Percentiles rank a stretch among this genome's conserved stretches.
Conservation (phyloP, 2,329 filamentous ascomycete genomes). For the Fonsecaea nubica region DNA sequence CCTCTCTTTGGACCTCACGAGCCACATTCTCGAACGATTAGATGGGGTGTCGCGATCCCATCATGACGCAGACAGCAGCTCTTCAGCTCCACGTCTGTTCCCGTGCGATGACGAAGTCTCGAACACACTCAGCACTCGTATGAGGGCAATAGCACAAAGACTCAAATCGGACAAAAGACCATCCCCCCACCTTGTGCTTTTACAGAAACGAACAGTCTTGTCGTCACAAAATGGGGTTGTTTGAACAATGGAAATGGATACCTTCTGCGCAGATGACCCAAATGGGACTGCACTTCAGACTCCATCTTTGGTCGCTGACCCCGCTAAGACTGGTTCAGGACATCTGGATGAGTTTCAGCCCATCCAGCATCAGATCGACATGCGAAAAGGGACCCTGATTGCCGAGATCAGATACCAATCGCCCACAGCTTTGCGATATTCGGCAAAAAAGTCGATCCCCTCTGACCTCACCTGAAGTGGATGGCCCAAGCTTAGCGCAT, state of each 20-base stretch:
- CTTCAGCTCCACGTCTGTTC: not conserved
- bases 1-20: constrained; percentile 16
- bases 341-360: not conserved
- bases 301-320: not conserved
- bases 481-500: constrained; percentile 9
- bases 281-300: not conserved
- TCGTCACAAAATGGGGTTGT: not conserved
- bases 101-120: not conserved
- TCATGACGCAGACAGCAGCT: not conserved
- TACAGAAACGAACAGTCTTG: not conserved
- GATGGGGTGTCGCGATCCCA: not conserved
- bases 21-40: constrained; percentile 7
- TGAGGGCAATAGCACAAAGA: not conserved
- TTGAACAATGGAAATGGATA: not conserved
- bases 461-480: constrained; percentile 14
- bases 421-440: not conserved
- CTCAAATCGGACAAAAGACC: not conserved
- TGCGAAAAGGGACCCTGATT: constrained; percentile 9
- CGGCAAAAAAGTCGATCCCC: not conserved
- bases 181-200: not conserved
- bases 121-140: not conserved
- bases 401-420: constrained; percentile 18
- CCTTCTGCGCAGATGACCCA: not conserved
- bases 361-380: constrained; percentile 9
- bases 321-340: constrained; percentile 1